Evolutionary conservation across 2,329 filamentous ascomycete genomes (phyloP).

Genomic region (Paraconiothyrium brasiliense): DNA sequence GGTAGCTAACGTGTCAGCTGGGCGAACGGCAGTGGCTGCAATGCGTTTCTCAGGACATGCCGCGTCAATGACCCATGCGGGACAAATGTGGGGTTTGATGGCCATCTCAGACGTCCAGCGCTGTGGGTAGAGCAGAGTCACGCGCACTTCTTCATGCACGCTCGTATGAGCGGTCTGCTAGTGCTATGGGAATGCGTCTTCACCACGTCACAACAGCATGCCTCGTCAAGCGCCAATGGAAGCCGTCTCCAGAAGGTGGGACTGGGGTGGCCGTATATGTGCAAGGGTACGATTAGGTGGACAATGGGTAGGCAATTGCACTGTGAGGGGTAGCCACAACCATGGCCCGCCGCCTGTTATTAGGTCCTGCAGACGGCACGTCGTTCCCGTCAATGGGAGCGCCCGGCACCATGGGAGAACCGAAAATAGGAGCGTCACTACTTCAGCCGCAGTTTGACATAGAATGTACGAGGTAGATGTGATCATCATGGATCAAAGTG

Average conservation of each 20-base stretch:
- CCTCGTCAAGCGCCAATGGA: conserved; percentile 11
- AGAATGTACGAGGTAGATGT: not conserved
- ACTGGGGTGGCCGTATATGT: conserved; percentile 4
- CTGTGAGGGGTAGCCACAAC: conserved; percentile 13
- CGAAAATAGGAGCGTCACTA: conserved; percentile 1
- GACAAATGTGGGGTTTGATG: conserved; percentile 19
- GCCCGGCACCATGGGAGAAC: not conserved
- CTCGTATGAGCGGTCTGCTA: conserved; percentile 8
- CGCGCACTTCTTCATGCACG: conserved; percentile 12
- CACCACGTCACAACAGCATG: conserved; percentile 17
- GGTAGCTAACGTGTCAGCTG: conserved; percentile 5
- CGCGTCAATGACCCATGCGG: conserved; percentile 10
- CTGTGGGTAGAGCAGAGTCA: conserved; percentile 13
- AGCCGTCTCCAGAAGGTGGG: conserved; percentile 7
- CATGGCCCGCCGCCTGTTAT: conserved; percentile 10
- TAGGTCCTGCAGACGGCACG: not conserved
- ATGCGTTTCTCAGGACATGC: conserved; percentile 11
- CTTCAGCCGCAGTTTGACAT: conserved; percentile 11
- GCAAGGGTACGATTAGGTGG: conserved; percentile 3
- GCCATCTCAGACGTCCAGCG: conserved; percentile 14
- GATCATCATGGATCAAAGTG: conserved; percentile 23
- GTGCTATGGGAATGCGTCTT: not conserved
- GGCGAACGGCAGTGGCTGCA: conserved; percentile 2
- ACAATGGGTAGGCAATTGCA: not conserved
- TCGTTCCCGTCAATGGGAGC: not conserved